phyloP scores from a whole-genome alignment of 352 stramenopile genomes.

The Globisporangium rhizosaccharum region DNA sequence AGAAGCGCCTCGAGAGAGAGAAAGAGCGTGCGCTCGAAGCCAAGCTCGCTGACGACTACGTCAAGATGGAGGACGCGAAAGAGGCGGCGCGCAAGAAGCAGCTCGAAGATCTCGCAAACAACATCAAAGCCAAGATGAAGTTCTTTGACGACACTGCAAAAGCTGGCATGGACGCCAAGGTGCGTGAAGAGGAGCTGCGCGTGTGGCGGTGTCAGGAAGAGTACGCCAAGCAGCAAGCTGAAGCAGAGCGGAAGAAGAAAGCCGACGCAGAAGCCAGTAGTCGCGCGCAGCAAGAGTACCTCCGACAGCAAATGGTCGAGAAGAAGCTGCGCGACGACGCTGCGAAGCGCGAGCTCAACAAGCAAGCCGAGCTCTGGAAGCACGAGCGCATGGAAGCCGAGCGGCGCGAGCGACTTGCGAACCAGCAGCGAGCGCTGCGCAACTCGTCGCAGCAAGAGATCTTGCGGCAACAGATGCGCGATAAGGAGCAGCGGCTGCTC shows the following conservation, averaged over 20 bases:
- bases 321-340: conserved; percentile 57
- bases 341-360: conserved; percentile 58
- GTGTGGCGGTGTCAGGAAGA: conserved; percentile 62
- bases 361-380: conserved; percentile 78
- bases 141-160: conserved; percentile 80
- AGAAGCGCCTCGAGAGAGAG: conserved; percentile 48
- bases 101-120: conserved; percentile 63
- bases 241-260: conserved; percentile 48
- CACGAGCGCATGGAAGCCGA: conserved; percentile 60
- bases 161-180: conserved; percentile 51
- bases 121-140: conserved; percentile 82
- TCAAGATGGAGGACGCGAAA: conserved; percentile 67
- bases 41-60: conserved; percentile 67
- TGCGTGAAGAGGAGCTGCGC: conserved; percentile 59
- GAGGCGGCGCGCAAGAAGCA: conserved; percentile 53
- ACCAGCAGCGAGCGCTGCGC: conserved; percentile 43
- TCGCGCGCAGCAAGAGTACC: conserved; percentile 41
- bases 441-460: conserved; percentile 61
- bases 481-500: conserved; percentile 56
- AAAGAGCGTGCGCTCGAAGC: conserved; percentile 54
- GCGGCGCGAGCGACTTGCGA: conserved; percentile 34
- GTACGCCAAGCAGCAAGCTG: conserved; percentile 47
- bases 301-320: conserved; percentile 60
- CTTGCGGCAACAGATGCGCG: conserved; percentile 62
- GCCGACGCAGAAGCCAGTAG: conserved; percentile 45